Evolutionary conservation across 2,329 filamentous ascomycete species (phyloP).

Genomic region (Alternaria triticina): DNA sequence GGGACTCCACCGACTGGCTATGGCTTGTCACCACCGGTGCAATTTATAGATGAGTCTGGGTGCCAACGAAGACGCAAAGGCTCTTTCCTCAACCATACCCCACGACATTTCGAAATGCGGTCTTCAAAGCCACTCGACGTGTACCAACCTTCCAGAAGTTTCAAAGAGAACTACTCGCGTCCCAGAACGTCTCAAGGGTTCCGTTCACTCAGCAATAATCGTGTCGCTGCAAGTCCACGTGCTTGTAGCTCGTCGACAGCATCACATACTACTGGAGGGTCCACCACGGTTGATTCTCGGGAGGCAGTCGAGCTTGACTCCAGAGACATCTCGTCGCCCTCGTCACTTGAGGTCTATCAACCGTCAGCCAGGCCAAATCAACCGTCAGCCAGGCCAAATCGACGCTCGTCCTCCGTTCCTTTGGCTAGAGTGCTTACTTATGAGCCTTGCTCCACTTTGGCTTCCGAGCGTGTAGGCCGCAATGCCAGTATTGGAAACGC

Average conservation of each 20-base stretch:
- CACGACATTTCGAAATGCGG: constrained; percentile 35
- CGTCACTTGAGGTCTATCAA: constrained; percentile 15
- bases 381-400: constrained; percentile 14
- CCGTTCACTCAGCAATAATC: constrained; percentile 10
- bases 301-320: constrained; percentile 27
- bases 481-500: constrained; percentile 14
- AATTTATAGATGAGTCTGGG: constrained; percentile 29
- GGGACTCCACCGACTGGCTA: constrained; percentile 14
- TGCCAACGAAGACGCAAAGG: constrained; percentile 34
- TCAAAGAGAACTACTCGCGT: constrained; percentile 29
- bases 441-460: constrained; percentile 9
- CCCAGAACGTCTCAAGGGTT: constrained; percentile 22
- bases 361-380: constrained; percentile 15
- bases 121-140: constrained; percentile 23
- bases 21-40: constrained; percentile 17
- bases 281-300: constrained; percentile 13
- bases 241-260: constrained; percentile 19
- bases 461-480: constrained; percentile 9
- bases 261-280: constrained; percentile 10
- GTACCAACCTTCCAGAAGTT: constrained; percentile 21
- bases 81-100: constrained; percentile 45
- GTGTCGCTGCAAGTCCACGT: neutral
- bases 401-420: constrained; percentile 24
- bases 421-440: constrained; percentile 20
- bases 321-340: constrained; percentile 12